Conservation (phyloP, 495 filamentous ascomycete genomes). For the Aspergillus ellipticus region DNA sequence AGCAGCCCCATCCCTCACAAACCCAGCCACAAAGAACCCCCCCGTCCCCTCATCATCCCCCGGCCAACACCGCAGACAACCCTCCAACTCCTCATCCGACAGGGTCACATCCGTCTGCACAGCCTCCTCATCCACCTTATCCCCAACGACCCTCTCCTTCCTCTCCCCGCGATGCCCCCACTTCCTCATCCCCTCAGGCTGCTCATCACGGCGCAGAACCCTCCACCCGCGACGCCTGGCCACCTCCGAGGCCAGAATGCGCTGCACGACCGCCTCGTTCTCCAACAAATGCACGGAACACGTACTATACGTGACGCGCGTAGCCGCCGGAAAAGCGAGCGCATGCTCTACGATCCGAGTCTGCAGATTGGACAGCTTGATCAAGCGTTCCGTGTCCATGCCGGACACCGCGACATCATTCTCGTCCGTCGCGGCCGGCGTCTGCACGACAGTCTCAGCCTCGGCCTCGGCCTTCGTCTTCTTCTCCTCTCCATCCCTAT, state of each 20-base stretch:
- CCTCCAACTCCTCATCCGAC: constrained; percentile 56
- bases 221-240: constrained; percentile 72
- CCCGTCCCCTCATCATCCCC: constrained; percentile 74
- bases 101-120: constrained; percentile 27
- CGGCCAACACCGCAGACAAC: constrained; percentile 76
- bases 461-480: constrained; percentile 16
- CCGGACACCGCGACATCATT: constrained; percentile 28
- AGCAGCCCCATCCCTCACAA: constrained; percentile 49
- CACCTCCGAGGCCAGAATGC: constrained; percentile 60
- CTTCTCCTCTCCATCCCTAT: background rate
- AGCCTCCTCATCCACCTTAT: constrained; percentile 1
- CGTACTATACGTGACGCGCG: constrained; percentile 81
- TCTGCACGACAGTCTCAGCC: background rate
- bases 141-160: constrained; percentile 21
- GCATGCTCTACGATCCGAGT: constrained; percentile 75
- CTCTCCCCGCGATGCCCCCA: constrained; percentile 68
- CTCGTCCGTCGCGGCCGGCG: constrained; percentile 29
- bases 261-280: constrained; percentile 79
- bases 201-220: constrained; percentile 63
- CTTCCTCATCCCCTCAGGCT: constrained; percentile 63
- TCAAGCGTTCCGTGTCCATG: constrained; percentile 50
- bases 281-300: constrained; percentile 84
- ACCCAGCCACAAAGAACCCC: constrained; percentile 69
- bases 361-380: constrained; percentile 72
- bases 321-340: constrained; percentile 73